Percentiles rank a stretch among this genome's conserved stretches.
These are phyloP conservation scores for Calonectria hawksworthii DNA, from an alignment of 2,329 filamentous ascomycete genomes.

Conservation along the genomic window DNA sequence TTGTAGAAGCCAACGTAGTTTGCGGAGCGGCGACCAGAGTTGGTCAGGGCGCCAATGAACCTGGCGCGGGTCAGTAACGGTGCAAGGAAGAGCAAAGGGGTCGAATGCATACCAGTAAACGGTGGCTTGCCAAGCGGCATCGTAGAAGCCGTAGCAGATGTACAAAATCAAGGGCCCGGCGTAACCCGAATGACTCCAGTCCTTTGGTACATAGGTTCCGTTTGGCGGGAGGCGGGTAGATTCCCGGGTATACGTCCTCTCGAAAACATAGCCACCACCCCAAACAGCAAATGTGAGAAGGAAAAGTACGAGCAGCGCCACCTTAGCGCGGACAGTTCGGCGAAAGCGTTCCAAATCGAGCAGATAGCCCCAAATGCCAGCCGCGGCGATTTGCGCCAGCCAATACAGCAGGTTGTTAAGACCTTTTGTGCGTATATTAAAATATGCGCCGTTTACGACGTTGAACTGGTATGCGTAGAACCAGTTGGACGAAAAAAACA, in stretches of 20 bases:
- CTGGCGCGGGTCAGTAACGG: slow-evolving; percentile 58
- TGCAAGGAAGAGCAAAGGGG: slow-evolving; percentile 16
- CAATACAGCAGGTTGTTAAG: slow-evolving; percentile 81
- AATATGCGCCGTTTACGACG: slow-evolving; percentile 77
- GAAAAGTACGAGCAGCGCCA: slow-evolving; percentile 73
- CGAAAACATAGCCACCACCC: slow-evolving; percentile 87
- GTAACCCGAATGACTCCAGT: slow-evolving; percentile 78
- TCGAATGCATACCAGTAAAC: slow-evolving; percentile 86
- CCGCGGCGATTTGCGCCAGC: slow-evolving; percentile 81
- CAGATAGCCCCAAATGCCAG: slow-evolving; percentile 78
- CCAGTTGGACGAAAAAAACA: slow-evolving; percentile 88
- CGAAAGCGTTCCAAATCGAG: slow-evolving; percentile 74
- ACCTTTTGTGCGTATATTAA: slow-evolving; percentile 81
- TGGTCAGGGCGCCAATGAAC: slow-evolving; percentile 94
- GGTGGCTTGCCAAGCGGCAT: slow-evolving; percentile 90
- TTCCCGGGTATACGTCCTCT: slow-evolving; percentile 55
- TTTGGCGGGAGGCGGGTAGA: slow-evolving; percentile 17
- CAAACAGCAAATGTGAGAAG: slow-evolving; percentile 82
- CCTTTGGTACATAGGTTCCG: slow-evolving; percentile 48
- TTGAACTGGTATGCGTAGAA: slow-evolving; percentile 88
- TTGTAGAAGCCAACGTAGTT: slow-evolving; percentile 95
- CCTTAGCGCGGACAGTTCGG: slow-evolving; percentile 77
- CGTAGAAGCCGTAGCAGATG: slow-evolving; percentile 91
- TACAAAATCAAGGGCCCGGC: slow-evolving; percentile 88
- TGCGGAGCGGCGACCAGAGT: slow-evolving; percentile 91